A percentile compares a stretch with the other conserved stretches of the same genome.
Conservation (phyloP, 805 yeast species). For the Ogataea nakhonphanomensis region DNA sequence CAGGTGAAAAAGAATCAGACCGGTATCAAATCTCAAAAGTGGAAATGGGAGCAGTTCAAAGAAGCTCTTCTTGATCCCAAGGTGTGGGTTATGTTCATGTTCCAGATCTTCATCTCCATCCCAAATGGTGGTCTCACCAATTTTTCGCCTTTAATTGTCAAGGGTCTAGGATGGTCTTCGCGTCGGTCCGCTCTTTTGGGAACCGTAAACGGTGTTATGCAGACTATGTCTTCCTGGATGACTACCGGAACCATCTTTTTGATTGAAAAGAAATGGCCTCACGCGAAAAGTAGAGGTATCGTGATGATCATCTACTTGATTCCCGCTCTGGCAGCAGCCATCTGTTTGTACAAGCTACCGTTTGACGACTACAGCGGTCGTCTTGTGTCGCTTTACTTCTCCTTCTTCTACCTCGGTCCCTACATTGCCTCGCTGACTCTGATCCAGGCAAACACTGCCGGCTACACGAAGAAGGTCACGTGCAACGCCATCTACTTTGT, state of each 20-base stretch:
- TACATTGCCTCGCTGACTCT: slow-evolving; percentile 32
- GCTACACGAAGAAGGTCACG: slow-evolving; percentile 68
- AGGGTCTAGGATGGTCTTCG: slow-evolving; percentile 29
- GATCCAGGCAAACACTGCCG: slow-evolving; percentile 55
- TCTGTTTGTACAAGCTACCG: slow-evolving; percentile 32
- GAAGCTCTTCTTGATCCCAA: slow-evolving; percentile 54
- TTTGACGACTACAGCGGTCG: slow-evolving; percentile 24
- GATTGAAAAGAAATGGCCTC: slow-evolving; percentile 45
- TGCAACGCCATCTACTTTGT: slow-evolving; percentile 57
- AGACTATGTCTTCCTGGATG: slow-evolving; percentile 26
- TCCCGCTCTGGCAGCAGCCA: slow-evolving; percentile 26
- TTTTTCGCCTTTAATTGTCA: slow-evolving; percentile 39
- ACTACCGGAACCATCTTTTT: slow-evolving; percentile 42
- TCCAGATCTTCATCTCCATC: slow-evolving; percentile 43
- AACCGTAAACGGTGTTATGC: slow-evolving; percentile 35
- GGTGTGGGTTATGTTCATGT: slow-evolving; percentile 47
- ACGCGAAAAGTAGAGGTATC: slow-evolving; percentile 29
- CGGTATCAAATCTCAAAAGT: slow-evolving; percentile 53
- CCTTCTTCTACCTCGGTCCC: slow-evolving; percentile 29
- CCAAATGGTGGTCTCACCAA: slow-evolving; percentile 60
- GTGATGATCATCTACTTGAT: slow-evolving; percentile 29
- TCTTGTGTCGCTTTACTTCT: slow-evolving; percentile 21
- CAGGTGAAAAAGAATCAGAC: slow-evolving; percentile 57
- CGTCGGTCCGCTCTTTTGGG: slow-evolving; percentile 32
- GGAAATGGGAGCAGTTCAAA: slow-evolving; percentile 52